Base-by-base conservation (phyloP, 2,329 filamentous ascomycete species). In the Cordyceps farinosa region DNA sequence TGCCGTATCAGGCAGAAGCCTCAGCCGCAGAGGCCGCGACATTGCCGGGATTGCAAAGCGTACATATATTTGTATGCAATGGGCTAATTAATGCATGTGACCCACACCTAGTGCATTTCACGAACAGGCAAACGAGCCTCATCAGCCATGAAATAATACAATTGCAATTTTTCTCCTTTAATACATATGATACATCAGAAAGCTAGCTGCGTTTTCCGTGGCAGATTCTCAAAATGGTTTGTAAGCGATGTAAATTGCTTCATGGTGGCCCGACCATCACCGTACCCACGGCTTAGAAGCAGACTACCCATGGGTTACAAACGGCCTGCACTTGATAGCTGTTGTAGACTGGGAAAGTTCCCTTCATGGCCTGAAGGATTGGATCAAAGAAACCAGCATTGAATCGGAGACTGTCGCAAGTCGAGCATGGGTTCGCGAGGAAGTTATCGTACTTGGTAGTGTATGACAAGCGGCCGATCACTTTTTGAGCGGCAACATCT, bases 301-400 rank as follows among this genome's bases (percentile, higher is more conserved):
- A 77, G 22, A 70, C 74, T 68, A 76, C 75, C 76, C 76, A 77
- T 17, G 76, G 76, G 34, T 72, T 69, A 54, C 76, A 77, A 60
- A 76, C 70, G 5, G 74, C 76, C 61, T 77, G 69, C 7, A 78
- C 68, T 32, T 70, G 73, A 64, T 76, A 77, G 60, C 72, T 75
- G 66, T 74, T 73, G 66, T 74, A 78, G 13, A 69, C 66, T n/a
- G 76, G 76, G 50, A 76, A 78, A 36, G 73, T 77, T 8, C 71
- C 75, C 65, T 77, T 70, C 58, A 77, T 69, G 6, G 76, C 74
- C n/a, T 67, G 67, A 47, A 77, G 73, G 60, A 77, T 75, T 13
- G 75, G 74, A 42, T 73, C 68, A 64, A 77, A 77, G 65, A 77
- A 77, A 42, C 69, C 66, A 10, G 70, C 67, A 66, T 77, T 70